Base-by-base conservation (phyloP, 2,329 filamentous ascomycete genomes). In the Sporothrix luriei region DNA sequence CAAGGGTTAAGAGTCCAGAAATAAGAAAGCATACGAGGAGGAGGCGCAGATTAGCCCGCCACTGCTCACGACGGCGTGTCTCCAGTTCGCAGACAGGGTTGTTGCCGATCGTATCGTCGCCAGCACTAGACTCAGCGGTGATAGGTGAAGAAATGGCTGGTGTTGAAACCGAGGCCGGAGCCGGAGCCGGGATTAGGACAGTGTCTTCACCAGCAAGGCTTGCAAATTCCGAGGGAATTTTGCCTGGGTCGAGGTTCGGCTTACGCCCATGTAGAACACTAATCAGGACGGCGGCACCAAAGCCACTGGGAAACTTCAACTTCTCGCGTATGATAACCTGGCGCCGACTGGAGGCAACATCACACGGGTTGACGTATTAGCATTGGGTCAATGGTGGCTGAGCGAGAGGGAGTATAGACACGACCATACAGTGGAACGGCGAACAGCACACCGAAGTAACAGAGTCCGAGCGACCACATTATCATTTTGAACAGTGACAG, bases 371-470 rank as follows among this genome's bases (percentile, higher is more conserved):
- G 40, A 46, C 29, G 21, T 21, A 21, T 62, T 19, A 62, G 38
- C 21, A 26, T 46, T 46, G 6, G 6, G 38, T 43, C 14, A 21
- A 14, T 52, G 14, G 10, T 29, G 49, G 19, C 5, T 4, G 16
- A 26, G 21, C 49, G 64, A 43, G 19, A n/a, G 11, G 67, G 33
- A 29, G 71, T 54, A 11, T 13, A 13, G 29, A 11, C n/a, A 21
- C 33, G 54, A 21, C 38, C 69, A 19, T 78, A 85, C 84, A 98
- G 77, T 0, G 95, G 95, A 16, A 99, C 94, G 0, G 94, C 95
- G 81, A 99, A 98, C 0, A 98, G 90, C 1, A 98, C 95, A 0
- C 95, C 95, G 77, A 99, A 99, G 76, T 98, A 94, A 77, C 94
- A 97, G 19, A 99, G 87, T 0, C 95, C 95, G 68, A 99, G 79